phyloP scores from a whole-genome alignment of 1,284 basidiomycete species.

The Ceratobasidium sp. region DNA sequence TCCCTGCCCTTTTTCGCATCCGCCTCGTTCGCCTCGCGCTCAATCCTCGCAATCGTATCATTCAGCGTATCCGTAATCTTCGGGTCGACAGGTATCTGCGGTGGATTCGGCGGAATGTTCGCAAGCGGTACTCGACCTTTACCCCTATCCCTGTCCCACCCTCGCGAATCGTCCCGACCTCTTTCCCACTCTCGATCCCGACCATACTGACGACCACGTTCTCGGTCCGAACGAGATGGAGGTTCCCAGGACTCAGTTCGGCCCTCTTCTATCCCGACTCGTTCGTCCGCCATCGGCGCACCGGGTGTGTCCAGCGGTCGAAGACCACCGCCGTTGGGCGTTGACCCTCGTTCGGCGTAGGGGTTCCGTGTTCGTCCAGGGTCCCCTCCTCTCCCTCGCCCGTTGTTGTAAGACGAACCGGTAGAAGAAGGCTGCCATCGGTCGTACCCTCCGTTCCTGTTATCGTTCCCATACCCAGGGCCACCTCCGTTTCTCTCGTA shows the following conservation, averaged over 20 bases:
- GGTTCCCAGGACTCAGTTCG: background rate
- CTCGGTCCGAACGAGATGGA: no score
- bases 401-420: background rate
- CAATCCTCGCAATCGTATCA: constrained; percentile 38
- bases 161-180: background rate
- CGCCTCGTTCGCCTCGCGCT: constrained; percentile 36
- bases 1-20: constrained; percentile 13
- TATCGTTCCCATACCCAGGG: background rate
- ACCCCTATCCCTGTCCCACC: background rate
- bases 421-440: background rate
- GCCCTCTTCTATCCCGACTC: constrained; percentile 22
- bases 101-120: background rate
- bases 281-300: constrained; percentile 6
- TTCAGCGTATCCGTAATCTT: constrained; percentile 30
- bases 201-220: background rate
- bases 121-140: background rate
- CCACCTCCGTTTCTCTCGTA: background rate
- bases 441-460: background rate
- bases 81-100: constrained; percentile 6
- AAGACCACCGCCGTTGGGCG: background rate
- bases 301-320: constrained; percentile 33
- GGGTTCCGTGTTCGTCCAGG: constrained; percentile 21
- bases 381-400: background rate
- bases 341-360: background rate
- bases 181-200: background rate